Base-by-base conservation (phyloP, 2,329 filamentous ascomycete genomes). In the Myriosclerotinia scirpicola region DNA sequence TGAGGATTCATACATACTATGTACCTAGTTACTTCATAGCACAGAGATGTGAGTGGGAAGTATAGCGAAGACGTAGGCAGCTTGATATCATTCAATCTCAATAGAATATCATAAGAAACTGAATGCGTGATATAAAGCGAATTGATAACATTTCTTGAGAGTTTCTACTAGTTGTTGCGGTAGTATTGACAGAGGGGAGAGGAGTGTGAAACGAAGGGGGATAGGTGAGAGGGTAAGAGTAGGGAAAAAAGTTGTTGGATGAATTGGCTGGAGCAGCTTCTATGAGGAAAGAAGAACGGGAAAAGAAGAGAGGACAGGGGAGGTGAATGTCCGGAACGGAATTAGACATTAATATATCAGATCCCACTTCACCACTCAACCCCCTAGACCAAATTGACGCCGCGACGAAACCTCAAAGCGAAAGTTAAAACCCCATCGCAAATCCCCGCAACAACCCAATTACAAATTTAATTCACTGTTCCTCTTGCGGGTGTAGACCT, bases 291-390 rank as follows among this genome's bases (percentile, higher is more conserved):
- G 38, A 8, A 52, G 8, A 40, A 34, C 30, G 15, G 15, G 34
- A 30, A 50, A 42, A 12, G 46, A 54, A 44, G 15, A 14, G 2
- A 9, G 22, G 11, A 44, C 20, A 17, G 42, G 48, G 26, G 9
- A 7, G 26, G 4, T 26, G 36, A 8, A 73, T 69, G 14, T 44
- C 12, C 12, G 12, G 40, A 44, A 44, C 17, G 40, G 40, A 44
- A 44, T 44, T 6, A 17, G 14, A 44, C 26, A 44, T 44, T 12
- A 5, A 44, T 15, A 6, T 44, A 44, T 12, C 11, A 44, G 15
- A 44, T 5, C 15, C 26, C 42, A 63, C 15, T 50, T 26, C 50
- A 2, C 17, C 38, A 42, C 48, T 48, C 6, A 48, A 55, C 50
- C 53, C 40, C n/a, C 17, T 59, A 20, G 34, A n/a, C 52, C 14